A percentile compares a stretch with the other conserved stretches of the same genome.
Conservation (phyloP, 345 rosid genomes). For the Salix brachista region DNA sequence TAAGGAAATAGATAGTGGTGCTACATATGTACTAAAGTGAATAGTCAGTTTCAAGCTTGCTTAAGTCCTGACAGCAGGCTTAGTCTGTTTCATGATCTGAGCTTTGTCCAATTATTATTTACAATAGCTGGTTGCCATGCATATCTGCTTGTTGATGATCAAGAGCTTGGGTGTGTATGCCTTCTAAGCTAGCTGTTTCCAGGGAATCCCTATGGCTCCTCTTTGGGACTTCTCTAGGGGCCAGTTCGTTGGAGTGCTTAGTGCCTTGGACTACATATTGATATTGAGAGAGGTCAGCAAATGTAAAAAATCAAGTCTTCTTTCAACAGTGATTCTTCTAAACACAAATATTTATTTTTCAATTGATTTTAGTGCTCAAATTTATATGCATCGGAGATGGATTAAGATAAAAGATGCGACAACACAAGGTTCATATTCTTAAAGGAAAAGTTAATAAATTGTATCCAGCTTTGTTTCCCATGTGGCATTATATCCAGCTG, state of each 20-base stretch:
- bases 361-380: neutral
- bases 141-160: constrained; percentile 18
- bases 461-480: neutral
- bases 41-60: neutral
- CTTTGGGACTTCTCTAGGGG: constrained; percentile 28
- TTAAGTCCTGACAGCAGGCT: neutral
- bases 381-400: neutral
- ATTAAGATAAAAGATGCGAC: neutral
- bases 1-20: neutral
- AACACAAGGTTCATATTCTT: neutral
- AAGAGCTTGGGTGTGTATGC: constrained; percentile 22
- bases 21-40: neutral
- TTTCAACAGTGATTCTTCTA: constrained; percentile 6
- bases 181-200: constrained; percentile 31
- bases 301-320: neutral
- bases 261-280: constrained; percentile 30
- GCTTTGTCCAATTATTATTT: neutral
- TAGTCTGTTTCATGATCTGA: neutral
- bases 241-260: constrained; percentile 35
- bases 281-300: constrained; percentile 31
- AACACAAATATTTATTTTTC: neutral
- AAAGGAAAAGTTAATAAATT: neutral
- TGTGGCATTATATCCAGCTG: neutral
- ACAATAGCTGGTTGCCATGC: constrained; percentile 6
- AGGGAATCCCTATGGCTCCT: constrained; percentile 35